Base-by-base conservation (phyloP, 148 eudicot species). In the Vaccinium macrocarpon region DNA sequence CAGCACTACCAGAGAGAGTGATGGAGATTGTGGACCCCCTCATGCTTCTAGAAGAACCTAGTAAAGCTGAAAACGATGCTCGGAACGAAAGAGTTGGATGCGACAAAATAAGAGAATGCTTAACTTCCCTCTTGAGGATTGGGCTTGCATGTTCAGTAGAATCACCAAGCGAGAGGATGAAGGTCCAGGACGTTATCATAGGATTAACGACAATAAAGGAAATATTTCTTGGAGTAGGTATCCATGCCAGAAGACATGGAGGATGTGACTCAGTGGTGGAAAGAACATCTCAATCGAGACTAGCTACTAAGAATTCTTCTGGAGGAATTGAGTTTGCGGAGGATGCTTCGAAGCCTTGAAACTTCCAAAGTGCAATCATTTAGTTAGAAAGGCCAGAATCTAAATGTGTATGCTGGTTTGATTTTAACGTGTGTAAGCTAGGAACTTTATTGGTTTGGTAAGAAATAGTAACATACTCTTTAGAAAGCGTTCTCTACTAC, bases 71-170 rank as follows among this genome's bases (percentile, higher is more conserved):
- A 48, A 49, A 76, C 15, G 12, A 6, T 76, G 25, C 18, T 21
- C 57, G 12, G 57, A 53, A 53, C 11, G 57, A 53, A 15, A 74
- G 42, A 46, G 51, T 21, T 4, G 42, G 57, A 53, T 4, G 11
- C 2, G 57, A 12, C 57, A 76, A 71, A 76, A 48, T 48, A 25
- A 76, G 18, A 6, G 56, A 76, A 48, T 76, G 79, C 55, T 48
- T 76, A 15, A 49, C 2, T 75, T 75, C 78, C 0, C n/a, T 75
- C 7, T 10, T 19, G 46, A 75, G 78, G 53, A 75, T 75, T 49
- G 79, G 79, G 10, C 13, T 76, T 49, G 79, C 56, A 46, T 76
- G 79, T 76, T 76, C 79, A 48, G 10, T 11, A 76, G 79, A 76
- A 76, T 48, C 79, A 18, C 79, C 56, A 14, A 8, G 56, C 3